Evolutionary conservation across 495 filamentous ascomycete species (phyloP), one percentile per base, ranked within the genome.

Genomic region (Sabuloglossum arenarium): DNA sequence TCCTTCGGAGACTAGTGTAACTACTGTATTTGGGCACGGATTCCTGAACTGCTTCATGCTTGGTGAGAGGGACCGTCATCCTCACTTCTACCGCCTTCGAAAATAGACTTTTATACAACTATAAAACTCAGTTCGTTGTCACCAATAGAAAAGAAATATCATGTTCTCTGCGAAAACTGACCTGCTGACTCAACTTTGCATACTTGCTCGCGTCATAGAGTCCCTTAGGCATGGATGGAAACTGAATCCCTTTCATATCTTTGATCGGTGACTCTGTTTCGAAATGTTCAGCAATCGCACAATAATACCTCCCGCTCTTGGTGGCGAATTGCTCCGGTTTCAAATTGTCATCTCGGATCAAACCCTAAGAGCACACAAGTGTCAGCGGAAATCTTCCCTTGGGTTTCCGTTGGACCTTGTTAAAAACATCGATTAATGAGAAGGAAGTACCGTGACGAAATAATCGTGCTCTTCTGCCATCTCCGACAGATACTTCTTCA

Each of bases 1-100:
- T 68, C 23, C 61, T 60, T 25, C 60, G 53, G 6, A 68, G 56
- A 27, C 66, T 67, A 2, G 62, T 65, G 50, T 68, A 67, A 25
- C 49, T 56, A 27, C 61, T 61, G 28, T 65, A 67, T 30, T 64
- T 67, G 25, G 66, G 64, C 53, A 66, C 59, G 11, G 45, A 39
- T 12, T 30, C 21, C 1, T 1, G 1, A 53, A 43, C 8, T 56
- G 53, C 3, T 57, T 57, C 12, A 47, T 62, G 32, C 34, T 60
- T 62, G 21, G 47, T 51, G 47, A 51, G 47, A 28, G 47, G 24
- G 12, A 19, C 47, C 14, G 16, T 27, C 23, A 51, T 51, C 12
- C 25, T 51, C 47, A 1, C 6, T 16, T 51, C 47, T 51, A 51
- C 11, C 16, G 47, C 24, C 12, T 51, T 51, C 8, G 28, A 14